phyloP scores from a whole-genome alignment of 2,329 filamentous ascomycete genomes.

The Aspergillus candidus region DNA sequence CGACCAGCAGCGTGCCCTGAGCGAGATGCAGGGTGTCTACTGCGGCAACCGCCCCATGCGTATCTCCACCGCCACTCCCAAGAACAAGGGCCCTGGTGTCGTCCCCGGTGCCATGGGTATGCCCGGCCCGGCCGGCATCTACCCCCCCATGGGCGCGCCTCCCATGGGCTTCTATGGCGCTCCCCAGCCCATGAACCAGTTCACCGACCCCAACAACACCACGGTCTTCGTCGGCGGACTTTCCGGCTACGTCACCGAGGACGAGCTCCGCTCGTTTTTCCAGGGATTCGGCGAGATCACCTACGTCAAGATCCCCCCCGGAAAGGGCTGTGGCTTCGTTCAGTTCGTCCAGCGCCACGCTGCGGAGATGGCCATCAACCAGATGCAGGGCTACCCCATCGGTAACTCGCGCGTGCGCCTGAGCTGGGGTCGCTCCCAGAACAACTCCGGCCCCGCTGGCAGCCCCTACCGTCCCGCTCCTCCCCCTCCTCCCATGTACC shows the following conservation, averaged over 20 bases:
- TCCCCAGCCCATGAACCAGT: constrained; percentile 93
- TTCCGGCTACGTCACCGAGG: constrained; percentile 96
- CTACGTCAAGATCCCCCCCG: constrained; percentile 98
- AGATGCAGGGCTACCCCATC: constrained; percentile 99
- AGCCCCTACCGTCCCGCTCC: constrained; percentile 96
- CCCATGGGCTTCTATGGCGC: constrained; percentile 60
- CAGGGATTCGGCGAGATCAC: constrained; percentile 99
- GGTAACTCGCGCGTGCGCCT: constrained; percentile 96
- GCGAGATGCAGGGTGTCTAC: constrained; percentile 99
- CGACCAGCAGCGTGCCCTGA: constrained; percentile 91
- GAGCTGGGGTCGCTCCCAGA: constrained; percentile 96
- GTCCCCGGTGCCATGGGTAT: constrained; percentile 47
- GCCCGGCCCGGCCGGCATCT: constrained; percentile 56
- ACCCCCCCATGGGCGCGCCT: constrained; percentile 60
- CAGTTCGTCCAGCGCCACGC: constrained; percentile 98
- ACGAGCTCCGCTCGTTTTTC: constrained; percentile 99
- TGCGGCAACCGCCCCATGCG: constrained; percentile 98
- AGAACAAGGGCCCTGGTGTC: constrained; percentile 66
- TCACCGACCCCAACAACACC: constrained; percentile 99
- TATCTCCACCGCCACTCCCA: constrained; percentile 94
- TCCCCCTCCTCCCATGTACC: constrained; percentile 63
- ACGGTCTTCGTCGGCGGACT: constrained; percentile 97
- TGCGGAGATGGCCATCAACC: constrained; percentile 99
- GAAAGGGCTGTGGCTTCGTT: constrained; percentile 98
- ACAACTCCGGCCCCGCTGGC: constrained; percentile 94